Evolutionary conservation across 805 yeast species (phyloP).

Genomic region (Sugiyamaella mastotermitis): DNA sequence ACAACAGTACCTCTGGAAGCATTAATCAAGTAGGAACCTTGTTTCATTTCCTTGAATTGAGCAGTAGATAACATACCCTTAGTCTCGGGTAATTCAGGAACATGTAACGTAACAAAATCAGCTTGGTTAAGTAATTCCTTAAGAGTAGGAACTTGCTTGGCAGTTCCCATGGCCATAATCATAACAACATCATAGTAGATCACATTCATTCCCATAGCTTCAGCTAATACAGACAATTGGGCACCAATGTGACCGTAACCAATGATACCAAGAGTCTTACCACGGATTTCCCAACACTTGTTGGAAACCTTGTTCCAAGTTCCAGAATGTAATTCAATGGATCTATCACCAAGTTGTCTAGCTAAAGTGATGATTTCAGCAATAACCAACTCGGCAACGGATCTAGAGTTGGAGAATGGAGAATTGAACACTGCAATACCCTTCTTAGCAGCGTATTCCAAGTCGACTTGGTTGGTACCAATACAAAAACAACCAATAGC

Average conservation of each 20-base stretch:
- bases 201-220: constrained; percentile 96
- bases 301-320: constrained; percentile 95
- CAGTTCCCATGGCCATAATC: constrained; percentile 96
- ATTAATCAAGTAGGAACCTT: constrained; percentile 89
- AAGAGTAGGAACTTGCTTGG: constrained; percentile 82
- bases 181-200: constrained; percentile 85
- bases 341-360: constrained; percentile 95
- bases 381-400: constrained; percentile 95
- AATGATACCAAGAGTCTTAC: constrained; percentile 92
- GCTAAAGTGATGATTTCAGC: constrained; percentile 92
- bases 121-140: constrained; percentile 74
- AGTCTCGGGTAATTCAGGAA: constrained; percentile 92
- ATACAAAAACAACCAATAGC: constrained; percentile 98
- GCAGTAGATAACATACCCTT: constrained; percentile 82
- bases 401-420: constrained; percentile 96
- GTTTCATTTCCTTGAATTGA: constrained; percentile 93
- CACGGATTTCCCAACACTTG: constrained; percentile 98
- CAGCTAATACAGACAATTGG: constrained; percentile 94
- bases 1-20: constrained; percentile 98
- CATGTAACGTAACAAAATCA: constrained; percentile 90
- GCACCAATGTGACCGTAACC: constrained; percentile 99
- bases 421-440: constrained; percentile 98
- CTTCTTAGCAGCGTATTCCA: constrained; percentile 80
- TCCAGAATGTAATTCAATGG: constrained; percentile 91
- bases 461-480: constrained; percentile 96